Evolutionary conservation across 805 yeast species (phyloP), one percentile per base, ranked within the genome.

Genomic region (Phaffomyces opuntiae): DNA sequence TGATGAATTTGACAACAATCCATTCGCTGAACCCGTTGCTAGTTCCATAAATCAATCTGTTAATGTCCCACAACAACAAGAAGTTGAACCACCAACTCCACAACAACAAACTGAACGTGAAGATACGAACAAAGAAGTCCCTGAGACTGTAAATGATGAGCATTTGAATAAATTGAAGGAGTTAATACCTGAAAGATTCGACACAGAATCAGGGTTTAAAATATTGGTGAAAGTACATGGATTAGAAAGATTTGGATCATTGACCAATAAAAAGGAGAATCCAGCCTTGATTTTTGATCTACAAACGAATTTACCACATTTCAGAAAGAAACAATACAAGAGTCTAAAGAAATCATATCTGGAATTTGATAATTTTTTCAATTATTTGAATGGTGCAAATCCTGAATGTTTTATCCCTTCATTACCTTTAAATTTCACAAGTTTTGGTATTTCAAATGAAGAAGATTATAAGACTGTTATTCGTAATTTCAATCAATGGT

Each of bases 351-450:
- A 97, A 48, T 82, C 96, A 0, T 84, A 80, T 59, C 74, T 75
- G 48, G 99, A 93, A 62, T 72, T 89, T 53, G 77, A 76, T 31
- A 77, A 80, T 49, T 78, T 93, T 56, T 87, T 86, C 64, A 80
- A 79, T 53, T 91, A 85, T 60, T 67, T 93, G 51, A 80, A 81
- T 46, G 80, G 81, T 19, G 86, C 95, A 35, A 84, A 89, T 57
- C 82, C 91, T 31, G 98, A 93, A 62, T 90, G 93, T 46, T 89
- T 91, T 65, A 89, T 93, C 5, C 97, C 98, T 0, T 81, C 95
- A 7, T 69, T 93, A 37, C 97, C 98, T 0, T 68, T 72, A 19
- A 70, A 93, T 1, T 74, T 70, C 7, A 84, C 96, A 1, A 75
- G 89, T 17, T 90, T 81, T 58, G 95, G 96, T 25, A 69, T 80